These are phyloP conservation scores for Chrysophaeum taylorii DNA, from an alignment of 352 stramenopile species.

Conservation along the genomic window DNA sequence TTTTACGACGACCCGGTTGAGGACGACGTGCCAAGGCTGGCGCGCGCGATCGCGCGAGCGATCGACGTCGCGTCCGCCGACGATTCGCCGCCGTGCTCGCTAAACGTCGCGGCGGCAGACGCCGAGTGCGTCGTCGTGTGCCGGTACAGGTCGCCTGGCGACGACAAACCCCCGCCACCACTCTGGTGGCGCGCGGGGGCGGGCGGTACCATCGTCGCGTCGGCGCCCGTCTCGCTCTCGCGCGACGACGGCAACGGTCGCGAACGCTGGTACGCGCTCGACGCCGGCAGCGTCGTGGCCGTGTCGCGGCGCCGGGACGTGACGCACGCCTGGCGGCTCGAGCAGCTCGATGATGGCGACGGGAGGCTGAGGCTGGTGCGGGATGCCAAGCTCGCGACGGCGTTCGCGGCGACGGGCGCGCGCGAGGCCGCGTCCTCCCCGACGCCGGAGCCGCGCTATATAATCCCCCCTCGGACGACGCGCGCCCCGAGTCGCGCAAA, in stretches of 20 bases:
- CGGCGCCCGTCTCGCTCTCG: neutral
- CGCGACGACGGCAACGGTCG: neutral
- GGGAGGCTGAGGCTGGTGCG: no score
- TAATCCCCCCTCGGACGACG: no score
- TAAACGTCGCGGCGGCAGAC: constrained; percentile 1
- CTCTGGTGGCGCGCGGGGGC: neutral
- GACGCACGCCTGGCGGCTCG: no score
- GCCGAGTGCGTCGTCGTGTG: neutral
- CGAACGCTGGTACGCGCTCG: neutral
- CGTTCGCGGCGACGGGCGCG: no score
- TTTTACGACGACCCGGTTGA: neutral
- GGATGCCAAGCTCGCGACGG: no score
- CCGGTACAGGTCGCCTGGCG: neutral
- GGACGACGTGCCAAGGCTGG: neutral
- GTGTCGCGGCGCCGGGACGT: no score
- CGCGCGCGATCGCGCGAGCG: neutral
- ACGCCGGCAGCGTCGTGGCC: neutral
- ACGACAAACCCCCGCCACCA: neutral
- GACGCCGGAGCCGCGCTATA: no score
- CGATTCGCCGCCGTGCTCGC: neutral
- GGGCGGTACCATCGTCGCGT: neutral
- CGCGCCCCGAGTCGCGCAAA: no score
- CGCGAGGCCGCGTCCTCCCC: no score
- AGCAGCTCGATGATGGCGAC: no score
- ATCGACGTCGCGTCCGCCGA: neutral